These are phyloP conservation scores for Cyberlindnera americana DNA, from an alignment of 805 yeast genomes.

Conservation along the genomic window DNA sequence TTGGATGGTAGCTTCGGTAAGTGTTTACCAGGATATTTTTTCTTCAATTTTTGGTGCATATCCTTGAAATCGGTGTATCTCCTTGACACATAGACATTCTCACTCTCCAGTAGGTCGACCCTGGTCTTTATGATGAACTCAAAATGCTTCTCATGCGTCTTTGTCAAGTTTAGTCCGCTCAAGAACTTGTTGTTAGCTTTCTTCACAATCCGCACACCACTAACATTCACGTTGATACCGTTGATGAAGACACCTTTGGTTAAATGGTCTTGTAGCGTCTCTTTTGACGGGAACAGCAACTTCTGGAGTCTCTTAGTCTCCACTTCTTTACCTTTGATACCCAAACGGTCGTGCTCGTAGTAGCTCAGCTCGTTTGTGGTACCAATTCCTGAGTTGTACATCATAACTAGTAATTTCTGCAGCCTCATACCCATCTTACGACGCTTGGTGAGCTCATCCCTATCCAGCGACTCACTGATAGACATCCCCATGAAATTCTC, in stretches of 20 bases:
- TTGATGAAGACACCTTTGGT: constrained; percentile 38
- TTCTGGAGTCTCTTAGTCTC: constrained; percentile 33
- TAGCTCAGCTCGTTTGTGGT: constrained; percentile 56
- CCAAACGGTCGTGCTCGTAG: constrained; percentile 32
- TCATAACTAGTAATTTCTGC: constrained; percentile 57
- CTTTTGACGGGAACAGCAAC: constrained; percentile 38
- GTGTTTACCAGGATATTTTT: constrained; percentile 65
- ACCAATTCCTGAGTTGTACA: constrained; percentile 73
- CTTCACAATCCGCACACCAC: constrained; percentile 51
- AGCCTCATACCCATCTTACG: constrained; percentile 58
- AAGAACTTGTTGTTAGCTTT: constrained; percentile 28
- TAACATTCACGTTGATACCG: constrained; percentile 61
- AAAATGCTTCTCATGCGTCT: constrained; percentile 21
- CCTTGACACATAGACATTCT: constrained; percentile 40
- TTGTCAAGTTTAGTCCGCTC: constrained; percentile 20
- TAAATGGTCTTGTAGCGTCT: constrained; percentile 31
- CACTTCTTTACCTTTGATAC: constrained; percentile 24
- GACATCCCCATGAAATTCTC: constrained; percentile 73
- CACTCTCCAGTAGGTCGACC: constrained; percentile 21
- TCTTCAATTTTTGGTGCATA: constrained; percentile 49
- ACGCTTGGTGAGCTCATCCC: constrained; percentile 73
- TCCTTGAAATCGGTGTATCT: constrained; percentile 65
- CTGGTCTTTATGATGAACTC: constrained; percentile 25
- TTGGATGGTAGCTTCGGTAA: constrained; percentile 58
- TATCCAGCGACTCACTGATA: constrained; percentile 68